Percentiles rank a stretch among this genome's conserved stretches.
phyloP scores from a whole-genome alignment of 2,329 filamentous ascomycete species.

The Pseudogymnoascus pannorum region DNA sequence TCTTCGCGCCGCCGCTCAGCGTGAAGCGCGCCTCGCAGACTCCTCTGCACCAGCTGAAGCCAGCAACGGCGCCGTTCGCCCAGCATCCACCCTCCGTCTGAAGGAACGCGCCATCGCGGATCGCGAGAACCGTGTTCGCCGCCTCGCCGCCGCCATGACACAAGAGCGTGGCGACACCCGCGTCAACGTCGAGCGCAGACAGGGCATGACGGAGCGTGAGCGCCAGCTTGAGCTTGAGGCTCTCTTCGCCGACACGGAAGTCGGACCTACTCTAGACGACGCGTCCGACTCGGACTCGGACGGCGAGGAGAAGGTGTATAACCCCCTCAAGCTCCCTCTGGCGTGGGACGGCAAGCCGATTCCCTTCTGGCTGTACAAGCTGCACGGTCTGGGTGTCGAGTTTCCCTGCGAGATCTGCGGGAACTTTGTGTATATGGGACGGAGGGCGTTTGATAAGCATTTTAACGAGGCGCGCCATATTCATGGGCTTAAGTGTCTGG shows the following conservation, averaged over 20 bases:
- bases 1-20: constrained; percentile 68
- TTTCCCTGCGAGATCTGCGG: constrained; percentile 95
- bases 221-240: constrained; percentile 90
- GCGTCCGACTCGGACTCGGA: constrained; percentile 63
- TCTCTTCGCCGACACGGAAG: constrained; percentile 56
- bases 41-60: constrained; percentile 18
- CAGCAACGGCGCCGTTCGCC: constrained; percentile 24
- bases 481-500: constrained; percentile 86
- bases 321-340: constrained; percentile 88
- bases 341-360: constrained; percentile 99
- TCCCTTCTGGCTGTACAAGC: constrained; percentile 96
- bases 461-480: constrained; percentile 93
- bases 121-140: constrained; percentile 75
- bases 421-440: constrained; percentile 98
- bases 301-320: constrained; percentile 85
- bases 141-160: constrained; percentile 73
- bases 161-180: constrained; percentile 82
- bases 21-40: constrained; percentile 42
- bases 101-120: constrained; percentile 90
- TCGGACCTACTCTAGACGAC: constrained; percentile 28
- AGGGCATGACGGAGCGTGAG: constrained; percentile 96
- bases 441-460: constrained; percentile 94
- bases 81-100: constrained; percentile 40
- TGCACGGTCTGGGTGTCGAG: constrained; percentile 91
- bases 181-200: constrained; percentile 91